These are phyloP conservation scores for Corynascus novoguineensis DNA, from an alignment of 495 filamentous ascomycete genomes.

Conservation along the genomic window DNA sequence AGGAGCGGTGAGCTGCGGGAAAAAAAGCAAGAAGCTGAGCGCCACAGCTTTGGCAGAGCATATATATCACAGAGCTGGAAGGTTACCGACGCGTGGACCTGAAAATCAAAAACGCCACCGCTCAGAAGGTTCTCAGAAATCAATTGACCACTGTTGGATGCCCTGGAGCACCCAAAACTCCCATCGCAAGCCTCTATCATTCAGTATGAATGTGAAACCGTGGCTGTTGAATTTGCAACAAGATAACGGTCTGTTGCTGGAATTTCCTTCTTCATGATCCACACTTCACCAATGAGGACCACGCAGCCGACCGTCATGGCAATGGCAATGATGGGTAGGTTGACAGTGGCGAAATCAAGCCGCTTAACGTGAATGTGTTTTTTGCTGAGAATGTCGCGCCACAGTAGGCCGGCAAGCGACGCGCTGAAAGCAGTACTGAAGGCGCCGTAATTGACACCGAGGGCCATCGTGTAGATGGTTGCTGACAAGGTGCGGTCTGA, in stretches of 20 bases:
- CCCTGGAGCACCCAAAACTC: no score
- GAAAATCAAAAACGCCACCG: no score
- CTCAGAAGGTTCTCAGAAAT: no score
- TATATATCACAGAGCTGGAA: no score
- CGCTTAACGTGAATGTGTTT: conserved; percentile 56
- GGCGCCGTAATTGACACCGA: conserved; percentile 64
- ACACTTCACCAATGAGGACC: conserved; percentile 56
- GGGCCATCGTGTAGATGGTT: conserved; percentile 60
- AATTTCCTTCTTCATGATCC: conserved; percentile 32
- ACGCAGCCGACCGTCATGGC: conserved; percentile 57
- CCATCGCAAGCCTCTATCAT: no score
- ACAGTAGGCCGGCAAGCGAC: conserved; percentile 59
- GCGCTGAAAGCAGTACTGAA: conserved; percentile 63
- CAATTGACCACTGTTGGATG: no score
- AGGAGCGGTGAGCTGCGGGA: no score
- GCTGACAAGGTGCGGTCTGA: conserved; percentile 59
- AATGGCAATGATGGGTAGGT: conserved; percentile 62
- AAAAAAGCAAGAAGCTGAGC: no score
- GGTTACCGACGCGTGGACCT: no score
- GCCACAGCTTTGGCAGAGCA: no score
- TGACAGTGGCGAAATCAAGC: conserved; percentile 57
- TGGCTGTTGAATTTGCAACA: no score
- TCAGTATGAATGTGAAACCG: no score
- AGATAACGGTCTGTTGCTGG: conserved; percentile 2
- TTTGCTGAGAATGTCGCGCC: conserved; percentile 58